phyloP scores from a whole-genome alignment of 2,329 filamentous ascomycete genomes.

The Apiospora pterosperma region DNA sequence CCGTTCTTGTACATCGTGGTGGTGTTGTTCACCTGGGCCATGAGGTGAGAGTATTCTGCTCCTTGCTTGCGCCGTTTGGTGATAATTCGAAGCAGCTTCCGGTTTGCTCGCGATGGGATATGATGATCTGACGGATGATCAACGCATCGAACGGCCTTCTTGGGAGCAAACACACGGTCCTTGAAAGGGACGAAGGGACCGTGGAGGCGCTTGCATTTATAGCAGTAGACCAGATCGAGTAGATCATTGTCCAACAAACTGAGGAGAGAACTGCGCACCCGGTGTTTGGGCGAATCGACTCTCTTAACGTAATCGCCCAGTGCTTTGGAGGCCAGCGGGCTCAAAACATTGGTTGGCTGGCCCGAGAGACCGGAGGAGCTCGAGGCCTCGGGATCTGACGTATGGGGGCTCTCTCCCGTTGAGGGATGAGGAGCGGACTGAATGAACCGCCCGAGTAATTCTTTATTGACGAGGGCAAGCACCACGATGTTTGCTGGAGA shows the following conservation, averaged over 20 bases:
- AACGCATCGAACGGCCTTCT: slow-evolving; percentile 14
- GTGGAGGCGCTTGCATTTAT: slow-evolving; percentile 21
- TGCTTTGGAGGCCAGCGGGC: slow-evolving; percentile 3
- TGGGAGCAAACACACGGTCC: slow-evolving; percentile 15
- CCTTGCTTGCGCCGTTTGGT: slow-evolving; percentile 18
- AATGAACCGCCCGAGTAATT: slow-evolving; percentile 17
- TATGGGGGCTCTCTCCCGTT: background rate
- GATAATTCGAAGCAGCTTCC: slow-evolving; percentile 20
- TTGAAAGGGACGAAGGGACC: slow-evolving; percentile 18
- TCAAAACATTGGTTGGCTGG: background rate
- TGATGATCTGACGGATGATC: slow-evolving; percentile 20
- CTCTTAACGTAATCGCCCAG: slow-evolving; percentile 15
- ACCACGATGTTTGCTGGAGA: slow-evolving; percentile 14
- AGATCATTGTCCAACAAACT: slow-evolving; percentile 20
- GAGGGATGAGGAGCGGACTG: slow-evolving; percentile 8
- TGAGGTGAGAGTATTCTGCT: slow-evolving; percentile 14
- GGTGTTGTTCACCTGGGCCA: slow-evolving; percentile 22
- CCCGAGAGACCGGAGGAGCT: background rate
- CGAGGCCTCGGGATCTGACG: background rate
- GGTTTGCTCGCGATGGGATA: slow-evolving; percentile 20
- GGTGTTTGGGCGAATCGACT: slow-evolving; percentile 11
- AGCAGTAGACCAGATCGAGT: slow-evolving; percentile 20
- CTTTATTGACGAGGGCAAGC: slow-evolving; percentile 23
- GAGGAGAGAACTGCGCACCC: slow-evolving; percentile 16
- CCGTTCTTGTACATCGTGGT: slow-evolving; percentile 16